Conservation (phyloP, 495 filamentous ascomycete genomes). For the Clohesyomyces aquaticus region DNA sequence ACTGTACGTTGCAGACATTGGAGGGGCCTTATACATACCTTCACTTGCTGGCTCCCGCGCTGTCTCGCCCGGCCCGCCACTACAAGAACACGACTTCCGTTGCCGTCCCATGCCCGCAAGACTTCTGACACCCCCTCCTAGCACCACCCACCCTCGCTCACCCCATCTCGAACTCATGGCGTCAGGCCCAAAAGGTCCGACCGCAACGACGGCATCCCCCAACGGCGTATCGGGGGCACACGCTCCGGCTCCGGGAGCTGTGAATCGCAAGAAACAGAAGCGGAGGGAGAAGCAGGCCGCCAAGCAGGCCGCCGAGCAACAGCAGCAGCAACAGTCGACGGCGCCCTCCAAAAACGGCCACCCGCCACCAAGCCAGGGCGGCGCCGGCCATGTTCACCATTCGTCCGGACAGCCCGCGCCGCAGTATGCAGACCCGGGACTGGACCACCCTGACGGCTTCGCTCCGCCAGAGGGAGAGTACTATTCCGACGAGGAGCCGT, state of each 20-base stretch:
- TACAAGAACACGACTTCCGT: not conserved
- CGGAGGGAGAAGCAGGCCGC: constrained; percentile 53
- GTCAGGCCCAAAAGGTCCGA: constrained; percentile 41
- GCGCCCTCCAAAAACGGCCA: constrained; percentile 36
- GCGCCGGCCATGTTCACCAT: constrained; percentile 8
- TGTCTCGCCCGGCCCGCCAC: not conserved
- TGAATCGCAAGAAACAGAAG: constrained; percentile 94
- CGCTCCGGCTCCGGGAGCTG: constrained; percentile 42
- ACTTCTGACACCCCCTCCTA: not conserved
- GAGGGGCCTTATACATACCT: constrained; percentile 7
- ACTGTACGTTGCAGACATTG: constrained; percentile 25
- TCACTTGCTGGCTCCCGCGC: not conserved
- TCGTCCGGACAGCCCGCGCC: constrained; percentile 21
- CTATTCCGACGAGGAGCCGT: constrained; percentile 49
- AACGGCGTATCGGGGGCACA: constrained; percentile 38
- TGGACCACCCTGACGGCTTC: constrained; percentile 45
- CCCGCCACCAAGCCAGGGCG: constrained; percentile 23
- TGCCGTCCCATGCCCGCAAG: not conserved
- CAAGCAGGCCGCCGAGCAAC: constrained; percentile 72
- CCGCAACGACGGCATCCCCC: constrained; percentile 33
- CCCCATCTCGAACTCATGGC: constrained; percentile 33
- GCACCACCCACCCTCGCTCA: constrained; percentile 3
- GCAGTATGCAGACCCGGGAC: constrained; percentile 44
- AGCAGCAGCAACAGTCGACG: constrained; percentile 41
- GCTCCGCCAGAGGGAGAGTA: constrained; percentile 48